Conservation (phyloP, 1,284 basidiomycete genomes). For the Microstroma glucosiphilum region DNA sequence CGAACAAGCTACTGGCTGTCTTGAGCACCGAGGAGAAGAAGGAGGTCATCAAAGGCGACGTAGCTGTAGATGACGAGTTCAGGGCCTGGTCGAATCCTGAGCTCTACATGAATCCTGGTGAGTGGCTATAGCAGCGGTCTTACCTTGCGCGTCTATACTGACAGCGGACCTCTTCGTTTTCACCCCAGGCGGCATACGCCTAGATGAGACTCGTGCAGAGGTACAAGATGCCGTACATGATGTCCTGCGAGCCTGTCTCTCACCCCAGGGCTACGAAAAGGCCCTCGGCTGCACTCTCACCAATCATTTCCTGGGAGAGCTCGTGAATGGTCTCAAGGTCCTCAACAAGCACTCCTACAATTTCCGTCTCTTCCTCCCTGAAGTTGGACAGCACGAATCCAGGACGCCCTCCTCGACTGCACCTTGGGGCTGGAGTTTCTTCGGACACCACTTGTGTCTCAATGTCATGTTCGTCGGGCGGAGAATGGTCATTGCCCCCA, state of each 20-base stretch:
- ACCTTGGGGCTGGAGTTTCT: slow-evolving; percentile 50
- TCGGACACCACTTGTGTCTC: slow-evolving; percentile 51
- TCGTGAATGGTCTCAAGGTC: slow-evolving; percentile 44
- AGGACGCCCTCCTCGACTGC: slow-evolving; percentile 23
- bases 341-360: slow-evolving; percentile 51
- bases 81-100: slow-evolving; percentile 50
- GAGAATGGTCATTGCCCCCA: slow-evolving; percentile 49
- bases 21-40: slow-evolving; percentile 24
- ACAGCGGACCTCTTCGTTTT: neutral
- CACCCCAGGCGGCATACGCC: slow-evolving; percentile 44
- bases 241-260: slow-evolving; percentile 43
- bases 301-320: slow-evolving; percentile 50
- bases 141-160: neutral
- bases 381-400: neutral
- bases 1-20: slow-evolving; percentile 24
- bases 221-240: slow-evolving; percentile 36
- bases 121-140: slow-evolving; percentile 2
- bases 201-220: slow-evolving; percentile 43
- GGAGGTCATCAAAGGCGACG: slow-evolving; percentile 32
- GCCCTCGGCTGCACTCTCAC: slow-evolving; percentile 46
- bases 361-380: slow-evolving; percentile 43
- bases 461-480: slow-evolving; percentile 46
- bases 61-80: slow-evolving; percentile 43
- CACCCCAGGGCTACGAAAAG: slow-evolving; percentile 44
- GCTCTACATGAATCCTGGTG: slow-evolving; percentile 48